phyloP scores from a whole-genome alignment of 2,329 filamentous ascomycete genomes.

The Sphaerulina musiva region DNA sequence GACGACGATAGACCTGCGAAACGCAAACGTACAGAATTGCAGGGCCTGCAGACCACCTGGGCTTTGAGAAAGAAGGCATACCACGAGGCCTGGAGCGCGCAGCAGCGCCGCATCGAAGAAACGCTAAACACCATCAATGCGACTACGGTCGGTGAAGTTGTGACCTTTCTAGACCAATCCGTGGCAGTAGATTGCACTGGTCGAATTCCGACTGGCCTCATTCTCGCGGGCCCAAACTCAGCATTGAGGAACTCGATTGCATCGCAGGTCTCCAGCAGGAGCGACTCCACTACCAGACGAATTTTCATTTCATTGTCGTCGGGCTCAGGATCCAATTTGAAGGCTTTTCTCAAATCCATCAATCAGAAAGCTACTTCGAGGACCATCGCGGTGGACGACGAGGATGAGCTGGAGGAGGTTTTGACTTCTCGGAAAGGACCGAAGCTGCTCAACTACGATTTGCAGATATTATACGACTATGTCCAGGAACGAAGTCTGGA shows the following conservation, averaged over 20 bases:
- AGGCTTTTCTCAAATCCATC: slow-evolving; percentile 64
- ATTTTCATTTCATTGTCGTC: slow-evolving; percentile 63
- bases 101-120: slow-evolving; percentile 58
- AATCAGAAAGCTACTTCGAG: slow-evolving; percentile 59
- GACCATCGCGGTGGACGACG: slow-evolving; percentile 27
- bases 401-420: slow-evolving; percentile 48
- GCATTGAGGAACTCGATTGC: slow-evolving; percentile 70
- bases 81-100: slow-evolving; percentile 56
- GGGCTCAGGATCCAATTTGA: slow-evolving; percentile 65
- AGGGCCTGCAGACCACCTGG: slow-evolving; percentile 35
- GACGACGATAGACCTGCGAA: slow-evolving; percentile 36
- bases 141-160: slow-evolving; percentile 35
- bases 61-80: slow-evolving; percentile 54
- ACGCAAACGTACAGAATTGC: slow-evolving; percentile 33
- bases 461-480: slow-evolving; percentile 61
- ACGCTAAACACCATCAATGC: slow-evolving; percentile 37
- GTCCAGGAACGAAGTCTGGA: slow-evolving; percentile 48
- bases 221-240: slow-evolving; percentile 72
- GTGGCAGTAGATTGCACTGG: slow-evolving; percentile 8
- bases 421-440: slow-evolving; percentile 20
- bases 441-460: slow-evolving; percentile 71
- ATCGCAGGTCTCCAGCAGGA: slow-evolving; percentile 51
- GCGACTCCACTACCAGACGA: slow-evolving; percentile 41
- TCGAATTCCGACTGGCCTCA: slow-evolving; percentile 39
- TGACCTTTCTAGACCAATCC: slow-evolving; percentile 35